Evolutionary conservation across 2,329 filamentous ascomycete species (phyloP), one percentile per base, ranked within the genome.

Genomic region (Cercospora citrullina): DNA sequence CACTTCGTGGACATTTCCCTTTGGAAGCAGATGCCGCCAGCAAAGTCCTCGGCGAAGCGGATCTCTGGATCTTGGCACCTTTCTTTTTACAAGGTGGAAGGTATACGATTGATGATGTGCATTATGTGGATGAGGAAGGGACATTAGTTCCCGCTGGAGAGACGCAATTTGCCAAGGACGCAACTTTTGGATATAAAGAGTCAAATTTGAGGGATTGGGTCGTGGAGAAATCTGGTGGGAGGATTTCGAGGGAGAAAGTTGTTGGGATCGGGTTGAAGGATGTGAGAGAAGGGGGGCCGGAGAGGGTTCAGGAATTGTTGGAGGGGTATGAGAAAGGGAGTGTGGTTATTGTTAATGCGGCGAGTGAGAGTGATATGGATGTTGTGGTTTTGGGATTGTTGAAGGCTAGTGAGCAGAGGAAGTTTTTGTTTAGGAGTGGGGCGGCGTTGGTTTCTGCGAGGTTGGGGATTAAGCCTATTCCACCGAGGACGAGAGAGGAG

Each of bases 31-130:
- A 87, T 61, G 84, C 83, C 0, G 84, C 82, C 0, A 82, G 86
- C 66, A 76, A 79, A 0, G 82, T 84, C 1, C 79, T 87, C 0
- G 86, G 86, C 0, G 74, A 78, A 1, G 80, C 81, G 0, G 84
- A 87, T 69, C 84, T 82, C 0, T 86, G 85, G 81, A 78, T 88
- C 1, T 77, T 89, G 0, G 85, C 85, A 0, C 87, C 87, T 0
- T 88, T 88, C 75, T 89, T 89, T 73, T 78, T 84, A 3, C 86
- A 89, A 70, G 87, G 87, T 5, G 86, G 87, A 0, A 75, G 87
- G 2, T 85, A 84, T 53, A 89, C 86, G 0, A 86, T 88, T 14
- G 74, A 84, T 30, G 84, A 88, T 72, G 81, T 87, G 0, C 86
- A 88, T 72, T 88, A 88, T 66, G 86, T 88, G 7, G 81, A 82